These are phyloP conservation scores for Pleurotus platypus DNA, from an alignment of 768 basidiomycete genomes.

Conservation along the genomic window DNA sequence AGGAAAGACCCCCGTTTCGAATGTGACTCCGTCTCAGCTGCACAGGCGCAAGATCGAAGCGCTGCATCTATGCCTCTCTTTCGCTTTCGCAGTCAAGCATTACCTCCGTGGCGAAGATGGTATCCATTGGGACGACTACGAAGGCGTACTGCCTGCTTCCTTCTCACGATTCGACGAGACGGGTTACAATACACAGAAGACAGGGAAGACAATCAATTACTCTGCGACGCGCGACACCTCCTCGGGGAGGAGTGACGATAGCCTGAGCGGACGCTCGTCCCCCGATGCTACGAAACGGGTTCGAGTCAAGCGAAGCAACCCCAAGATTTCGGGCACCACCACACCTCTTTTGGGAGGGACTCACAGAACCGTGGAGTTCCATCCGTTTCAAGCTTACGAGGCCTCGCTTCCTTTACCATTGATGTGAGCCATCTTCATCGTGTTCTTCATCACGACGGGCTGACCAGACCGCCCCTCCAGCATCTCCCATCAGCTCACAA, in stretches of 20 bases:
- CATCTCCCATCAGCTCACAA: constrained; percentile 78
- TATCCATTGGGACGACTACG: constrained; percentile 62
- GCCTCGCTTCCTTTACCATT: constrained; percentile 79
- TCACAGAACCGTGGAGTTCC: constrained; percentile 58
- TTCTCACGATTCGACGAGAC: constrained; percentile 47
- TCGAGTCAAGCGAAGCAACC: constrained; percentile 69
- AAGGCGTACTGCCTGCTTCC: constrained; percentile 59
- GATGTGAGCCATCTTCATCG: constrained; percentile 40
- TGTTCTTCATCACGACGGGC: no score
- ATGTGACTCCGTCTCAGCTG: constrained; percentile 48
- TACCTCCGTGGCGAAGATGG: constrained; percentile 87
- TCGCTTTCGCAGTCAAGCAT: constrained; percentile 74
- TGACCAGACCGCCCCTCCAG: constrained; percentile 27
- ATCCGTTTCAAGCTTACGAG: constrained; percentile 45
- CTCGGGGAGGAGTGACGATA: constrained; percentile 19
- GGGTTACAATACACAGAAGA: constrained; percentile 33
- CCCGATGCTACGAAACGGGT: constrained; percentile 66
- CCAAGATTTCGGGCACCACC: constrained; percentile 36
- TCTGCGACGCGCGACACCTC: constrained; percentile 33
- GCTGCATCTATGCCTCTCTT: constrained; percentile 64
- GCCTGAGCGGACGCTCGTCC: constrained; percentile 28
- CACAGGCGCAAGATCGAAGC: constrained; percentile 66
- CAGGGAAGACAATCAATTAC: constrained; percentile 33
- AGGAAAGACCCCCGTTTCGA: constrained; percentile 47
- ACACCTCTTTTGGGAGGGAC: constrained; percentile 63